These are phyloP conservation scores for Apostasia ramifera DNA, from an alignment of 106 monocot genomes.

Conservation along the genomic window DNA sequence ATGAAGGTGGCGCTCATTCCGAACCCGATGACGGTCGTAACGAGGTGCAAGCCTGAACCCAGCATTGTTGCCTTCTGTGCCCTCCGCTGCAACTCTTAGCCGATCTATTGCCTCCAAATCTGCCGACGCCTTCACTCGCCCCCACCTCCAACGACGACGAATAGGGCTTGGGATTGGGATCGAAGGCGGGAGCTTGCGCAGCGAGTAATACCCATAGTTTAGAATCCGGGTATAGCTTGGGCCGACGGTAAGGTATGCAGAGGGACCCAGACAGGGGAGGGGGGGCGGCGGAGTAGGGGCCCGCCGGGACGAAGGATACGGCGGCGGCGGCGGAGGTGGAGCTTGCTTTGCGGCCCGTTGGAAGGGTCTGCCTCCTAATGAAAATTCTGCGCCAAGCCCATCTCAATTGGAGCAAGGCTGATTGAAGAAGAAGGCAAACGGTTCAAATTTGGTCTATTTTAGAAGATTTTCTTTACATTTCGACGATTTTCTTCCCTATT, in stretches of 20 bases:
- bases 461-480: too few species aligned
- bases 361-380: too few species aligned
- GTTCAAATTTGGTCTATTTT: too few species aligned
- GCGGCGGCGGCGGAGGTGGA: too few species aligned
- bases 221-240: neutral
- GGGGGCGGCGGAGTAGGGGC: neutral
- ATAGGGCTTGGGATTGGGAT: neutral
- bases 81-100: neutral
- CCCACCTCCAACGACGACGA: neutral
- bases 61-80: slow-evolving; percentile 2
- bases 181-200: neutral
- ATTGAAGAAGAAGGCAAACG: too few species aligned
- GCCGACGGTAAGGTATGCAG: neutral
- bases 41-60: slow-evolving; percentile 56
- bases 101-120: neutral
- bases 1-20: slow-evolving; percentile 80
- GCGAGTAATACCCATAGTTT: slow-evolving; percentile 3
- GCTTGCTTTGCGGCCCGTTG: too few species aligned
- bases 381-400: too few species aligned
- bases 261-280: neutral
- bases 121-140: neutral
- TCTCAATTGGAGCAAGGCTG: too few species aligned
- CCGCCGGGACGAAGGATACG: too few species aligned
- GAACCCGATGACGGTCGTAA: slow-evolving; percentile 75
- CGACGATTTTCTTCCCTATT: too few species aligned